These are phyloP conservation scores for Phytopythium helicoides DNA, from an alignment of 352 stramenopile species.

Conservation along the genomic window DNA sequence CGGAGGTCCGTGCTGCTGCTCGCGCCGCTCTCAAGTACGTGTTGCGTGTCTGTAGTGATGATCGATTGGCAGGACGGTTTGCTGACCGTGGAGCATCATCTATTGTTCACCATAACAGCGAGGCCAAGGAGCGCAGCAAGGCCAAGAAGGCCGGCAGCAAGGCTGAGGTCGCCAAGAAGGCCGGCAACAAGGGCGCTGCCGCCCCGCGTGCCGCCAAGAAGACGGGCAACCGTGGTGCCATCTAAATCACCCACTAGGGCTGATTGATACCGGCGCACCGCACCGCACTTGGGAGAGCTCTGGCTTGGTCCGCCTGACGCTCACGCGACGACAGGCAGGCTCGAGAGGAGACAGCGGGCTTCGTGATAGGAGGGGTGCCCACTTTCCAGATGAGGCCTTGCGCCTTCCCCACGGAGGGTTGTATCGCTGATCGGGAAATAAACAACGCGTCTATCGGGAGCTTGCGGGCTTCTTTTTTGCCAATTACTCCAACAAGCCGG, in stretches of 20 bases:
- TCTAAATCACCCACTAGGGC: conserved; percentile 48
- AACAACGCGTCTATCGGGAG: conserved; percentile 8
- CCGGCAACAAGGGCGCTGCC: conserved; percentile 51
- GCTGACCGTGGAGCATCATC: background rate
- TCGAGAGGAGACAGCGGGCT: conserved; percentile 5
- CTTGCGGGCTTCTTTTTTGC: conserved; percentile 10
- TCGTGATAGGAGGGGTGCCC: conserved; percentile 4
- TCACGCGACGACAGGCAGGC: background rate
- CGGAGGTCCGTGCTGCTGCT: conserved; percentile 88
- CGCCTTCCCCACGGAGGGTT: background rate
- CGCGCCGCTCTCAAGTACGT: conserved; percentile 92
- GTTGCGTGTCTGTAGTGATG: conserved; percentile 2
- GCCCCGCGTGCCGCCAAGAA: conserved; percentile 83
- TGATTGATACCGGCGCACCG: conserved; percentile 17
- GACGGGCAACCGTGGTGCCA: conserved; percentile 87
- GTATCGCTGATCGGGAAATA: conserved; percentile 2
- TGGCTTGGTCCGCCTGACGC: conserved; percentile 3
- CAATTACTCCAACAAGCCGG: too few relatives aligned
- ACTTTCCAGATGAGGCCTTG: background rate
- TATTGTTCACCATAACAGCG: conserved; percentile 16
- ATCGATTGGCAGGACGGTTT: background rate
- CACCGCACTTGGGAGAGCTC: conserved; percentile 22
- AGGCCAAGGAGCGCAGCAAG: conserved; percentile 89
- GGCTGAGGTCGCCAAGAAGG: conserved; percentile 58
- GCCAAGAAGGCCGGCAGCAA: conserved; percentile 72